Conservation (phyloP, 345 rosid genomes). For the Moricandia moricandioides region DNA sequence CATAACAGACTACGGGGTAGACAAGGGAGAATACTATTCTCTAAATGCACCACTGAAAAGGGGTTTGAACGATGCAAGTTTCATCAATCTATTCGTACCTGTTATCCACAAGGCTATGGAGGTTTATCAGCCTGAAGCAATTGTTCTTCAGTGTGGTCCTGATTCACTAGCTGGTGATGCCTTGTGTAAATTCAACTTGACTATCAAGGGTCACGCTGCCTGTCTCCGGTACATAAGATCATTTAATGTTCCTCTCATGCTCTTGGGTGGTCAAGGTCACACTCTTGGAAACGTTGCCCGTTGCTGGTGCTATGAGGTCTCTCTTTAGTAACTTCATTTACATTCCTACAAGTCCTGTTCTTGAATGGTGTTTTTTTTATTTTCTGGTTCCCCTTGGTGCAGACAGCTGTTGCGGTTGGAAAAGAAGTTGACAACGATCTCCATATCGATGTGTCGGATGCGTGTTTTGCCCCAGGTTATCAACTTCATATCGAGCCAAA, state of each 20-base stretch:
- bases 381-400: slow-evolving; percentile 24
- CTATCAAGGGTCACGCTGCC: background rate
- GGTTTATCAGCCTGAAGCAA: background rate
- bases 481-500: background rate
- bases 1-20: background rate
- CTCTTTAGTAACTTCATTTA: background rate
- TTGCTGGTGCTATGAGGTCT: background rate
- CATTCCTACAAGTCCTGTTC: no score
- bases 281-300: background rate
- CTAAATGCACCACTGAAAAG: background rate
- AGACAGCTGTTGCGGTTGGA: slow-evolving; percentile 61
- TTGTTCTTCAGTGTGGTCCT: background rate
- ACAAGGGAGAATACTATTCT: background rate
- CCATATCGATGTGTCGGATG: background rate
- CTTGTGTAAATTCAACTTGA: background rate
- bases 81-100: background rate
- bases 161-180: background rate
- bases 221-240: background rate
- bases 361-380: background rate
- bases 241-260: background rate
- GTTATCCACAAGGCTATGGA: background rate
- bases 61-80: background rate
- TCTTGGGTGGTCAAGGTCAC: background rate
- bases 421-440: background rate
- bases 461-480: background rate